phyloP scores from a whole-genome alignment of 1,284 basidiomycete genomes.

The Trichosporon sp. region DNA sequence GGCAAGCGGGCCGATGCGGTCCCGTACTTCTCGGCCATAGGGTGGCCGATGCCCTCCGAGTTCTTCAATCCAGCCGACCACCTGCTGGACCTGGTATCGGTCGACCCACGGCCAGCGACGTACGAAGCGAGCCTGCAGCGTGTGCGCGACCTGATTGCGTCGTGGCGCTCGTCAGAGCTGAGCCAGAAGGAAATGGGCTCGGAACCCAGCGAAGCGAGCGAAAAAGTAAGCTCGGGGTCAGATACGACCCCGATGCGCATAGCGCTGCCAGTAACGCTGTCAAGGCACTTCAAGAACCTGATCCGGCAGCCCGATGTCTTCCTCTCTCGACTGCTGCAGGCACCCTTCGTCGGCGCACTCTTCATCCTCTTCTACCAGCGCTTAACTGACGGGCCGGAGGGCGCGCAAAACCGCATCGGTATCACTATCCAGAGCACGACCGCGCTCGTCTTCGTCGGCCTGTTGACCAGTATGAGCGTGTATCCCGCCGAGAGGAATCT shows the following conservation, averaged over 20 bases:
- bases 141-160: conserved; percentile 21
- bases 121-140: conserved; percentile 22
- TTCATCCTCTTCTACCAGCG: conserved; percentile 50
- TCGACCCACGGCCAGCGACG: conserved; percentile 35
- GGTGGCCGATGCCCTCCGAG: conserved; percentile 44
- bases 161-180: conserved; percentile 13
- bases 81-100: conserved; percentile 47
- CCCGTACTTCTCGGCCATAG: conserved; percentile 39
- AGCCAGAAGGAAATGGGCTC: conserved; percentile 11
- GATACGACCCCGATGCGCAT: conserved; percentile 41
- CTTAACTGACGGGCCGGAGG: conserved; percentile 39
- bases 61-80: conserved; percentile 49
- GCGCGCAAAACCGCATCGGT: conserved; percentile 50
- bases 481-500: conserved; percentile 49
- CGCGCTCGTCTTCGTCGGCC: conserved; percentile 43
- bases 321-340: conserved; percentile 45
- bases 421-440: conserved; percentile 37
- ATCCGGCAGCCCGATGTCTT: conserved; percentile 46
- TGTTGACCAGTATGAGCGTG: conserved; percentile 49
- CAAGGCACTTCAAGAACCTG: conserved; percentile 46
- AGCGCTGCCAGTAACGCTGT: conserved; percentile 45
- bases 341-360: conserved; percentile 42
- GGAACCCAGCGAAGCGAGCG: background rate
- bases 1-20: conserved; percentile 34
- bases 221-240: conserved; percentile 14